Conservation (phyloP, 2,329 filamentous ascomycete species). For the Monilinia fructicola region DNA sequence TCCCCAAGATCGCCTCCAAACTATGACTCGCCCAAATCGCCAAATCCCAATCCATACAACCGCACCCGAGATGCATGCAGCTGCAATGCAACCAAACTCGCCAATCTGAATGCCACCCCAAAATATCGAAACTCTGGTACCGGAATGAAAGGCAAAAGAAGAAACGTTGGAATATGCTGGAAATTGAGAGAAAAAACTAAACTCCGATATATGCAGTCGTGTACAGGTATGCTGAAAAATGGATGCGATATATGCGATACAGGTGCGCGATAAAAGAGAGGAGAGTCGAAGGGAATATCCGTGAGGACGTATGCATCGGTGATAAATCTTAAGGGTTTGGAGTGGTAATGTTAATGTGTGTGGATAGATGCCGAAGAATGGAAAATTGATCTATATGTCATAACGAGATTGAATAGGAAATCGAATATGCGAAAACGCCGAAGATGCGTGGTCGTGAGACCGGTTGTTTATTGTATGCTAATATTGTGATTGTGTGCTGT, state of each 20-base stretch:
- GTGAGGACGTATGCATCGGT: neutral
- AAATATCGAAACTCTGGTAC: neutral
- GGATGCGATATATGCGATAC: neutral
- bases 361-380: neutral
- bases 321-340: neutral
- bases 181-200: neutral
- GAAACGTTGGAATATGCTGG: neutral
- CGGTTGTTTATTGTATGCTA: neutral
- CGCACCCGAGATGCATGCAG: neutral
- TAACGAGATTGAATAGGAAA: too few relatives aligned
- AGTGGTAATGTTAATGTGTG: too few relatives aligned
- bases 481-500: neutral
- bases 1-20: neutral
- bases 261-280: neutral
- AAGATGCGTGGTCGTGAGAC: constrained; percentile 12
- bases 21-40: neutral
- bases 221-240: constrained; percentile 8
- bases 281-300: neutral
- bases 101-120: neutral
- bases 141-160: neutral
- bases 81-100: constrained; percentile 5
- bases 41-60: neutral
- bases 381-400: too few relatives aligned
- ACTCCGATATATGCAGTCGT: neutral
- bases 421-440: neutral